Conservation (phyloP, 2,329 filamentous ascomycete species). For the Boeremia exigua region DNA sequence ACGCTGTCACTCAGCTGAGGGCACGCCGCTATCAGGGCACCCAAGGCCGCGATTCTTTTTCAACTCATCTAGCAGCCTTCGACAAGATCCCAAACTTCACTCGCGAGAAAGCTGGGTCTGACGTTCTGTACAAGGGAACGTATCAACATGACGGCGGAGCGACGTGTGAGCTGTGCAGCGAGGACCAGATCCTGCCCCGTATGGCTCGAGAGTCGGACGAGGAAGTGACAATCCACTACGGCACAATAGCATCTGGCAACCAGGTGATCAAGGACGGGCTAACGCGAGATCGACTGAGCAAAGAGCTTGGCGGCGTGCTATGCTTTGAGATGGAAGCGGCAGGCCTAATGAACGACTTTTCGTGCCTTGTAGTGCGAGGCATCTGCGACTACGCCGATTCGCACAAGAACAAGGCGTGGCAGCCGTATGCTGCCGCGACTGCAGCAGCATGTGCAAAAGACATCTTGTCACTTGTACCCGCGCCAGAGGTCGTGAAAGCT, state of each 20-base stretch:
- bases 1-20: conserved; percentile 3
- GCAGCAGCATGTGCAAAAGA: conserved; percentile 8
- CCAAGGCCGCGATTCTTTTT: not conserved
- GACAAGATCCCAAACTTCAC: not conserved
- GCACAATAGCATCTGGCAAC: conserved; percentile 16
- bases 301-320: conserved; percentile 13
- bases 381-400: conserved; percentile 12
- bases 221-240: conserved; percentile 7
- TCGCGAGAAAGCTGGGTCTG: not conserved
- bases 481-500: not conserved
- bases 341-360: conserved; percentile 7
- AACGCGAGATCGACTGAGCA: conserved; percentile 4
- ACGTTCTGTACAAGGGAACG: not conserved
- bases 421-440: conserved; percentile 8
- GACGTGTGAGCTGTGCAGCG: conserved; percentile 11
- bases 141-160: conserved; percentile 3
- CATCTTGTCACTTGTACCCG: not conserved
- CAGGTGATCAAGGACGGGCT: conserved; percentile 16
- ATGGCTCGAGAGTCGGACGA: not conserved
- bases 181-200: not conserved
- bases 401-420: conserved; percentile 14
- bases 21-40: not conserved
- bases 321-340: conserved; percentile 15
- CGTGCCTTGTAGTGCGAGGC: conserved; percentile 11
- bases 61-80: not conserved